A percentile compares a stretch with the other conserved stretches of the same genome.
These are phyloP conservation scores for Blastobotrys robertii DNA, from an alignment of 805 yeast species.

Conservation along the genomic window DNA sequence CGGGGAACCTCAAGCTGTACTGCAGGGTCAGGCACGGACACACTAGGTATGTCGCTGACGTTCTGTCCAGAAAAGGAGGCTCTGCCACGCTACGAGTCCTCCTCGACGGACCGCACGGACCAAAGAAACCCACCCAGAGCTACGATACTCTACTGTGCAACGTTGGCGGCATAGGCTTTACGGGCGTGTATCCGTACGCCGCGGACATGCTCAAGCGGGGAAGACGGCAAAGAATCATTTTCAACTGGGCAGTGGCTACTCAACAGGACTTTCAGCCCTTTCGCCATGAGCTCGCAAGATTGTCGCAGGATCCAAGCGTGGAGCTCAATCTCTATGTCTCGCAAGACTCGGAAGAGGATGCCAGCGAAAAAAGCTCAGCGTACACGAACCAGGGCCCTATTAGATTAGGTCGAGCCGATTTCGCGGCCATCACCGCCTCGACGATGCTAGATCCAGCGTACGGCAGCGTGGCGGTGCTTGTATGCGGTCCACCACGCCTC, in stretches of 20 bases:
- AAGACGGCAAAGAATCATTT: constrained; percentile 14
- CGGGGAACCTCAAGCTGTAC: constrained; percentile 6
- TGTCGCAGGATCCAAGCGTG: constrained; percentile 19
- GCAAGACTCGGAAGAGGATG: background rate
- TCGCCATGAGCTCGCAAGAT: constrained; percentile 18
- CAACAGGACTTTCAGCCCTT: constrained; percentile 24
- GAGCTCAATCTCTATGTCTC: constrained; percentile 28
- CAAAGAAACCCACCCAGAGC: constrained; percentile 36
- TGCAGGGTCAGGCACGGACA: constrained; percentile 8
- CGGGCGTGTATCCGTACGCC: constrained; percentile 44
- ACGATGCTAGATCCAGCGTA: constrained; percentile 5
- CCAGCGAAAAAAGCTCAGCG: background rate
- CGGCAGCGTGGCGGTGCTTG: constrained; percentile 22
- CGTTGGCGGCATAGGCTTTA: constrained; percentile 71
- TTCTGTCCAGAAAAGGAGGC: constrained; percentile 4
- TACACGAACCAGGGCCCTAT: constrained; percentile 6
- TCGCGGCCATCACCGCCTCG: background rate
- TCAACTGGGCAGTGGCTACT: constrained; percentile 25
- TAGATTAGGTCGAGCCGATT: constrained; percentile 12
- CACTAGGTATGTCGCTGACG: constrained; percentile 7
- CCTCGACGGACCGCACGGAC: constrained; percentile 69
- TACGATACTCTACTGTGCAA: constrained; percentile 48
- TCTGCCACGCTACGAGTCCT: constrained; percentile 10
- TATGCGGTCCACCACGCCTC: constrained; percentile 55
- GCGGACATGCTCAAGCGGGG: constrained; percentile 8